Percentiles rank a stretch among this genome's conserved stretches.
Evolutionary conservation across 73 alveolate species (phyloP).

Genomic region (Uronychia binucleata): DNA sequence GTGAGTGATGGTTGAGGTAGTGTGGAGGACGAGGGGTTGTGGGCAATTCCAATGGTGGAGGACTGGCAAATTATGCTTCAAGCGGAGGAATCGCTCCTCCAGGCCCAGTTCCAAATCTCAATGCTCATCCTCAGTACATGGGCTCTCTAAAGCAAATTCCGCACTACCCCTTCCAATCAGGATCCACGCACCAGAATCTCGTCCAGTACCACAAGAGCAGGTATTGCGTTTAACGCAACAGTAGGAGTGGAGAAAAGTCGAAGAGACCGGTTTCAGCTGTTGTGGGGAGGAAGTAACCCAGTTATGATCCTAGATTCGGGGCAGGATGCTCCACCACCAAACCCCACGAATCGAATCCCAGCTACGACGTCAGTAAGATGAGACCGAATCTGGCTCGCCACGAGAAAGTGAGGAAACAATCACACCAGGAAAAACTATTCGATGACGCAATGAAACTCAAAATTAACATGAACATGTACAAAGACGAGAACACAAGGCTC

Average conservation of each 20-base stretch:
- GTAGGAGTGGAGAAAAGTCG: background rate
- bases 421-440: constrained; percentile 31
- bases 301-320: too few relatives aligned
- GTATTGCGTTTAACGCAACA: background rate
- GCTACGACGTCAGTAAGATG: background rate
- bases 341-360: background rate
- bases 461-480: constrained; percentile 21
- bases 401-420: too few relatives aligned
- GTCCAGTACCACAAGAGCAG: background rate
- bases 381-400: background rate
- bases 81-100: background rate
- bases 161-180: background rate
- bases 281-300: background rate
- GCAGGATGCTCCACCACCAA: background rate
- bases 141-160: background rate
- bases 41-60: background rate
- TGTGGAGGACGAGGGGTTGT: background rate
- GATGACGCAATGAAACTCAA: constrained; percentile 56
- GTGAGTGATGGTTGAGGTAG: constrained; percentile 3
- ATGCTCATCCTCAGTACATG: background rate
- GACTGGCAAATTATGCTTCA: background rate
- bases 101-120: background rate
- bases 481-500: constrained; percentile 47
- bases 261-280: background rate
- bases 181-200: background rate